Conservation (phyloP, 2,329 filamentous ascomycete genomes). For the Fusarium veterinarium region DNA sequence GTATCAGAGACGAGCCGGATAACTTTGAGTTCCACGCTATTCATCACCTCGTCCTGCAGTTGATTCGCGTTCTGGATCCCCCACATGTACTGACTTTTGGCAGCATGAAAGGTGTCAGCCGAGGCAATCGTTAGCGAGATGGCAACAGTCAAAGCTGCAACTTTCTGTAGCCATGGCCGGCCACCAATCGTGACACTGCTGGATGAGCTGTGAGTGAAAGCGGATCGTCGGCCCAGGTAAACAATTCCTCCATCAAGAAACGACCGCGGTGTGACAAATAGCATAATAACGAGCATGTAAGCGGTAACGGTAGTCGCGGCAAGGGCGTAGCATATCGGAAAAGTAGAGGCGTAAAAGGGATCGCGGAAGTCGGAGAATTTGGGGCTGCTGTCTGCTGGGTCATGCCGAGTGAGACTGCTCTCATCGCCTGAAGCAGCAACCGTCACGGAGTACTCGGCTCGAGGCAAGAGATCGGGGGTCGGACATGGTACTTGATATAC, state of each 20-base stretch:
- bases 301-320: constrained; percentile 90
- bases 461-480: constrained; percentile 36
- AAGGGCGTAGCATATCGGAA: constrained; percentile 92
- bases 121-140: constrained; percentile 95
- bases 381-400: constrained; percentile 47
- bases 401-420: constrained; percentile 47
- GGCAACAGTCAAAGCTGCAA: constrained; percentile 77
- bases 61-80: constrained; percentile 83
- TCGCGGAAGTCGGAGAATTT: constrained; percentile 76
- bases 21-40: constrained; percentile 86
- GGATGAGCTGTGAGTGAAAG: constrained; percentile 85
- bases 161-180: constrained; percentile 91
- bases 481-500: constrained; percentile 60
- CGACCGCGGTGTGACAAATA: constrained; percentile 93
- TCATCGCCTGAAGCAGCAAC: constrained; percentile 54
- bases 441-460: constrained; percentile 48
- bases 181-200: constrained; percentile 87
- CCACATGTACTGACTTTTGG: constrained; percentile 80
- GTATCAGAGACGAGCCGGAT: constrained; percentile 95
- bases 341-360: constrained; percentile 93
- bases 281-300: constrained; percentile 92
- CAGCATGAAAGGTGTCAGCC: constrained; percentile 88
- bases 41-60: constrained; percentile 83
- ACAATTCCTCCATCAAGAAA: constrained; percentile 89
- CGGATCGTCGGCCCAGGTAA: constrained; percentile 82